A percentile compares a stretch with the other conserved stretches of the same genome.
These are phyloP conservation scores for Silene noctiflora DNA, from an alignment of 179 eudicot species.

Conservation along the genomic window DNA sequence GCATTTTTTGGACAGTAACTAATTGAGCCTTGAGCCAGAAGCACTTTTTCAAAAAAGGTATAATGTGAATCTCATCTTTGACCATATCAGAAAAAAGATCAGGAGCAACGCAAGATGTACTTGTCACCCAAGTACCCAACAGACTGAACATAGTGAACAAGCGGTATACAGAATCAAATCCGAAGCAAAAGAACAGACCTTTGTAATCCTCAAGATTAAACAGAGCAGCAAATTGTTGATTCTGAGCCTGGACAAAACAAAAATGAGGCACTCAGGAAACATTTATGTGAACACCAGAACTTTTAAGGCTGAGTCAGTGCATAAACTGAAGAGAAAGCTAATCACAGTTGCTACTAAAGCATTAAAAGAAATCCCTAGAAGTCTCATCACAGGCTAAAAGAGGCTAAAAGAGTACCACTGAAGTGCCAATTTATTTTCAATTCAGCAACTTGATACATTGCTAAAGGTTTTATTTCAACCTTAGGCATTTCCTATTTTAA, in stretches of 20 bases:
- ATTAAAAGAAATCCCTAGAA: too few relatives aligned
- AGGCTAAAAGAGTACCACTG: too few relatives aligned
- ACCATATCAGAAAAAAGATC: background rate
- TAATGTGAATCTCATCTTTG: background rate
- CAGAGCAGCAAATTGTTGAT: constrained; percentile 69
- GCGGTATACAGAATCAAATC: background rate
- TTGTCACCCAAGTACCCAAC: constrained; percentile 3
- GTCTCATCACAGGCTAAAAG: too few relatives aligned
- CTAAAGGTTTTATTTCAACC: too few relatives aligned
- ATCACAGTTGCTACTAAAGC: background rate
- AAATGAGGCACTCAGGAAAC: constrained; percentile 14
- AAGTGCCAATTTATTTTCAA: too few relatives aligned
- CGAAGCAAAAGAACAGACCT: constrained; percentile 42
- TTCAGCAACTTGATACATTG: too few relatives aligned
- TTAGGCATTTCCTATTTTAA: too few relatives aligned
- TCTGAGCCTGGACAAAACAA: constrained; percentile 70
- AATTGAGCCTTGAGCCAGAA: background rate
- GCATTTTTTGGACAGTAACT: background rate
- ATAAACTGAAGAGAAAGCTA: background rate
- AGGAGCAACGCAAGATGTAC: background rate
- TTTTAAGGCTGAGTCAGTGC: background rate
- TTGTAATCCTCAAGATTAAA: constrained; percentile 93
- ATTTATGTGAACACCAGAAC: constrained; percentile 2
- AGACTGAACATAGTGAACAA: background rate
- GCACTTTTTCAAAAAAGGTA: background rate